Conservation (phyloP, 805 yeast species). For the Lachancea kluyveri region DNA sequence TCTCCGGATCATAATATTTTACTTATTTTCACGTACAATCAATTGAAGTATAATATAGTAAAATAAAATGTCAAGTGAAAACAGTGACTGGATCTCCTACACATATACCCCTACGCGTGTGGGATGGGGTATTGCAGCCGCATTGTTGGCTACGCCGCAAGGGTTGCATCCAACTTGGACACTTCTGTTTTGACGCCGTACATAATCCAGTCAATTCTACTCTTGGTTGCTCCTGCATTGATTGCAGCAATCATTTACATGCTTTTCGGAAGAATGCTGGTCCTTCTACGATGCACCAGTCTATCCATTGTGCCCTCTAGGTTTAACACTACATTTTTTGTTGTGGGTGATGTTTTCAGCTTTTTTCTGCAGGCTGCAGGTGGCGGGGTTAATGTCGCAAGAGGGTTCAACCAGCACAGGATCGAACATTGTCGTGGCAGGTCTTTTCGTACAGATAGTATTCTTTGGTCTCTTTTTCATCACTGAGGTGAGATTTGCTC, state of each 20-base stretch:
- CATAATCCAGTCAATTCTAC: constrained; percentile 19
- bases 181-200: constrained; percentile 10
- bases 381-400: constrained; percentile 21
- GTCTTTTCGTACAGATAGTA: constrained; percentile 25
- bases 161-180: constrained; percentile 12
- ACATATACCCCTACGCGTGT: too few relatives aligned
- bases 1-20: too few relatives aligned
- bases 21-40: too few relatives aligned
- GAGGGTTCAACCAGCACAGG: constrained; percentile 11
- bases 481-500: constrained; percentile 10
- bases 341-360: constrained; percentile 26
- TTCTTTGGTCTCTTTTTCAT: constrained; percentile 24
- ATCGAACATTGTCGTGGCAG: constrained; percentile 19
- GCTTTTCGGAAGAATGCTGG: constrained; percentile 20
- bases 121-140: too few relatives aligned
- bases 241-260: constrained; percentile 28
- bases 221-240: constrained; percentile 27
- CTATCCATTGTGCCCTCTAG: constrained; percentile 10
- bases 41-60: too few relatives aligned
- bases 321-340: constrained; percentile 22
- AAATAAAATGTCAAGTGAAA: too few relatives aligned
- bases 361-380: constrained; percentile 26
- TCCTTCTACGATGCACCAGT: constrained; percentile 7
- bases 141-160: constrained; percentile 20
- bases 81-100: too few relatives aligned